These are phyloP conservation scores for Adansonia gregorii DNA, from an alignment of 441 rosid species.

Conservation along the genomic window DNA sequence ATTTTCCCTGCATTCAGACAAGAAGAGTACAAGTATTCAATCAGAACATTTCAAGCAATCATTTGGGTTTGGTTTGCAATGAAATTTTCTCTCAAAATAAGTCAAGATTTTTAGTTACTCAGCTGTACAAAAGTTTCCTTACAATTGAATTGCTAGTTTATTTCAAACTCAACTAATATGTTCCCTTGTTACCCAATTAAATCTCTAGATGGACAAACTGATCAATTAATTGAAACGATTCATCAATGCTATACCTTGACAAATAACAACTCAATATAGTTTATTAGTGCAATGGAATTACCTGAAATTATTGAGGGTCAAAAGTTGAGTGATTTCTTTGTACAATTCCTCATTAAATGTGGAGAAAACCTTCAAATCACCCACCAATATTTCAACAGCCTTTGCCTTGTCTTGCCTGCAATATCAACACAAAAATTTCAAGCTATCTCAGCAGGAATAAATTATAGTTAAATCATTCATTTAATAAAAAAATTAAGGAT, in stretches of 20 bases:
- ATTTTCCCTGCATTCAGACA: slow-evolving; percentile 63
- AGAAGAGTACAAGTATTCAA: slow-evolving; percentile 7
- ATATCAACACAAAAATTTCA: slow-evolving; percentile 16
- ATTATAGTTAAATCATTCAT: not conserved
- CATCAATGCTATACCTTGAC: slow-evolving; percentile 18
- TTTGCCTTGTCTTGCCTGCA: slow-evolving; percentile 81
- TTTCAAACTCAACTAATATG: not conserved
- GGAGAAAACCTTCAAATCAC: slow-evolving; percentile 79
- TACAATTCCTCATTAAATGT: slow-evolving; percentile 82
- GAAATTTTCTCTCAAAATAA: not conserved
- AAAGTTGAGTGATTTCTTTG: slow-evolving; percentile 90
- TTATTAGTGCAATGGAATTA: slow-evolving; percentile 32
- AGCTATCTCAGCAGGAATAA: slow-evolving; percentile 13
- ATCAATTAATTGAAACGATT: slow-evolving; percentile 6
- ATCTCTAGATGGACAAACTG: slow-evolving; percentile 1
- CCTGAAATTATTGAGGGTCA: slow-evolving; percentile 85
- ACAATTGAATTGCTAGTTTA: not conserved
- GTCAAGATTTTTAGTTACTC: slow-evolving; percentile 19
- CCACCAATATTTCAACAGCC: slow-evolving; percentile 78
- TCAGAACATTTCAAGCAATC: slow-evolving; percentile 11
- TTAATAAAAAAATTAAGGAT: not conserved
- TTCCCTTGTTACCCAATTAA: not conserved
- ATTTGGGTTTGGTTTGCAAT: not conserved
- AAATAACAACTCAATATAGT: slow-evolving; percentile 19
- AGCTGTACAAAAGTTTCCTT: not conserved